Percentiles rank a stretch among this genome's conserved stretches.
phyloP scores from a whole-genome alignment of 768 basidiomycete species.

The Chalciporus pseudorubinellus region DNA sequence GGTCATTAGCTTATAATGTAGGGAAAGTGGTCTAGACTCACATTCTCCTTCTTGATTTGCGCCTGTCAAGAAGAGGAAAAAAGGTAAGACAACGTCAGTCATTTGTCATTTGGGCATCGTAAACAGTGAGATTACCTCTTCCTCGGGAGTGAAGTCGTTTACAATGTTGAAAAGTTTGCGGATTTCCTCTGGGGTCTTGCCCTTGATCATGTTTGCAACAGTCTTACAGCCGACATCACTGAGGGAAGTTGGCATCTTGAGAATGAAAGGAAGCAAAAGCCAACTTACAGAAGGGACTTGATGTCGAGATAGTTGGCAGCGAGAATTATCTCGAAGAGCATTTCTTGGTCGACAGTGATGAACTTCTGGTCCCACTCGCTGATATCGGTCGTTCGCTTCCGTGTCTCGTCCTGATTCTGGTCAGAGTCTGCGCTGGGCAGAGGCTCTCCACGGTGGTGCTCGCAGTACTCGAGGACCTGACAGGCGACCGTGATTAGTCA shows the following conservation, averaged over 20 bases:
- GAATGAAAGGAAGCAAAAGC: neutral
- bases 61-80: conserved; percentile 51
- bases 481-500: conserved; percentile 1
- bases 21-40: conserved; percentile 45
- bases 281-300: conserved; percentile 89
- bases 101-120: neutral
- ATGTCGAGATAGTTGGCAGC: conserved; percentile 99
- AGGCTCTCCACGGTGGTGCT: conserved; percentile 97
- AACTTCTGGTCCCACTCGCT: conserved; percentile 99
- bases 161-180: conserved; percentile 97
- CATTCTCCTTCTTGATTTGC: conserved; percentile 99
- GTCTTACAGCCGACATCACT: conserved; percentile 99
- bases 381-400: conserved; percentile 98
- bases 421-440: conserved; percentile 82
- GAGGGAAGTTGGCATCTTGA: conserved; percentile 2
- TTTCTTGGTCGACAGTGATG: conserved; percentile 98
- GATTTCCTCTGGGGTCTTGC: conserved; percentile 99
- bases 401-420: conserved; percentile 84
- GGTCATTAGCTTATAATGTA: conserved; percentile 13
- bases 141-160: conserved; percentile 98
- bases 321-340: conserved; percentile 99
- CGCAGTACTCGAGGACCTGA: conserved; percentile 98
- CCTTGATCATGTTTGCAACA: conserved; percentile 99
- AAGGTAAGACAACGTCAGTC: conserved; percentile 3
- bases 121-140: conserved; percentile 64